These are phyloP conservation scores for Diaporthe destruens DNA, from an alignment of 2,329 filamentous ascomycete genomes.

Conservation along the genomic window DNA sequence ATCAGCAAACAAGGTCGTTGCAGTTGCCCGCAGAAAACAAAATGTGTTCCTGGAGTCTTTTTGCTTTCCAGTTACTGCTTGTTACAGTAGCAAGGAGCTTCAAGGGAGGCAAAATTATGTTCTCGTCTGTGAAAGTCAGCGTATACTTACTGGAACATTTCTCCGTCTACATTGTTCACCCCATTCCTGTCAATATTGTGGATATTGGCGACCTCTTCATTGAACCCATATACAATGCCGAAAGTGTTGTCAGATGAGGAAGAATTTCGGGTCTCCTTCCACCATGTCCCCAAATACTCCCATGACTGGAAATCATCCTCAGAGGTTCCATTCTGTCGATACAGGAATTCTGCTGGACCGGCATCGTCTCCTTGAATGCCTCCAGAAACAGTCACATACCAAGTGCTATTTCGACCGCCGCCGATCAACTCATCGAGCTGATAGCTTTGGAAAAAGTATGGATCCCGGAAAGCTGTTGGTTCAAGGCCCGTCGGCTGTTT, in stretches of 20 bases:
- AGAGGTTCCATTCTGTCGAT: slow-evolving; percentile 49
- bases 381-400: slow-evolving; percentile 56
- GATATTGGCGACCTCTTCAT: slow-evolving; percentile 59
- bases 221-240: slow-evolving; percentile 56
- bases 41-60: not conserved
- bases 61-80: not conserved
- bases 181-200: slow-evolving; percentile 56
- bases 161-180: slow-evolving; percentile 53
- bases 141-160: slow-evolving; percentile 49
- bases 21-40: not conserved
- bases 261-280: slow-evolving; percentile 54
- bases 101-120: not conserved
- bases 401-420: slow-evolving; percentile 49
- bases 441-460: slow-evolving; percentile 55
- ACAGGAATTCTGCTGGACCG: slow-evolving; percentile 56
- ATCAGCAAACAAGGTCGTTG: not conserved
- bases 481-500: slow-evolving; percentile 46
- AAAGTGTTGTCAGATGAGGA: slow-evolving; percentile 52
- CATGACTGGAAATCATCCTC: slow-evolving; percentile 54
- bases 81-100: too few species aligned
- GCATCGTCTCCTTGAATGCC: slow-evolving; percentile 54
- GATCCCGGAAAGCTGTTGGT: slow-evolving; percentile 57
- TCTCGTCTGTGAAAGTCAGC: not conserved
- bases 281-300: slow-evolving; percentile 49
- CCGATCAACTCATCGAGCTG: slow-evolving; percentile 52